phyloP scores from a whole-genome alignment of 2,329 filamentous ascomycete genomes.

The Pestalotiopsis sp. region DNA sequence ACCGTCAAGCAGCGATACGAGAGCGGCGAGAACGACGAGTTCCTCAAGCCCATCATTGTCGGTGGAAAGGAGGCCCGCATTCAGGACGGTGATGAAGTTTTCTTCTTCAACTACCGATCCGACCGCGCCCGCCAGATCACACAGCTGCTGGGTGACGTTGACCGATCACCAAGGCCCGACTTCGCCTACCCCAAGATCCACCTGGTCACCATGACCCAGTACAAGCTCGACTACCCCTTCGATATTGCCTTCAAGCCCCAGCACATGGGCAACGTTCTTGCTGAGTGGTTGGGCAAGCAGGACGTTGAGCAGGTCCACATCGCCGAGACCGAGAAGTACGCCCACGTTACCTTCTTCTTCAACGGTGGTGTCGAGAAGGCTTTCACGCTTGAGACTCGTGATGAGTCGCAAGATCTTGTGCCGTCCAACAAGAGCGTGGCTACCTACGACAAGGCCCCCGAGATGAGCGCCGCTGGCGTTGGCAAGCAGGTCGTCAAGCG shows the following conservation, averaged over 20 bases:
- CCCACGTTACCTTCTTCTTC: constrained; percentile 99
- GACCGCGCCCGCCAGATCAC: constrained; percentile 96
- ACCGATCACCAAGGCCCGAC: constrained; percentile 87
- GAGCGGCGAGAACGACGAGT: constrained; percentile 91
- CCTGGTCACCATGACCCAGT: constrained; percentile 96
- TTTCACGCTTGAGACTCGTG: constrained; percentile 87
- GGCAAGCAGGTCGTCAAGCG: constrained; percentile 89
- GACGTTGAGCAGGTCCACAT: constrained; percentile 91
- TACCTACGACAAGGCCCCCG: constrained; percentile 92
- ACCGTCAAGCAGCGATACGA: constrained; percentile 88
- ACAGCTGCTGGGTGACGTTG: constrained; percentile 88
- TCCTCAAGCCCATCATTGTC: constrained; percentile 96
- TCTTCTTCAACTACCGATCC: constrained; percentile 99
- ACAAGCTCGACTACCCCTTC: constrained; percentile 95
- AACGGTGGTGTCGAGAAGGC: constrained; percentile 98
- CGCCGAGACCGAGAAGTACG: constrained; percentile 99
- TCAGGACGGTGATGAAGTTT: constrained; percentile 89
- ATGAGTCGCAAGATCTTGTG: constrained; percentile 77
- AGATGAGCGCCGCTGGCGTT: constrained; percentile 93
- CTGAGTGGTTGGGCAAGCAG: constrained; percentile 93
- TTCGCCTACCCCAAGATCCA: constrained; percentile 93
- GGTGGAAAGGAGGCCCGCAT: constrained; percentile 85
- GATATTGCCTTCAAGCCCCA: constrained; percentile 91
- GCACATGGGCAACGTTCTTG: constrained; percentile 96
- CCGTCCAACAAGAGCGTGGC: constrained; percentile 87